Conservation (phyloP, 148 eudicot species). For the Heliosperma pusillum region DNA sequence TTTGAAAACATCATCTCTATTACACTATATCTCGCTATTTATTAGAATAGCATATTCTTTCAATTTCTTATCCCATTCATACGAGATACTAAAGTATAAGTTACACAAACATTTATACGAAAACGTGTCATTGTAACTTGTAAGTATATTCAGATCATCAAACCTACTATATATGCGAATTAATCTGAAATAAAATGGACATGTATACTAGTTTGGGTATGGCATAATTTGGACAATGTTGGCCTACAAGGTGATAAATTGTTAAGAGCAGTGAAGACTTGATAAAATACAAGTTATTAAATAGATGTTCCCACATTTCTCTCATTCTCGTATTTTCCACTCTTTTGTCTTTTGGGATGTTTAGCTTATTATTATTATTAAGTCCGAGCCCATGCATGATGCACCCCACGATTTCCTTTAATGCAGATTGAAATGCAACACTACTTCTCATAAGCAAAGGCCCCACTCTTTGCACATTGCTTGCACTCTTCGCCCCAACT, state of each 20-base stretch:
- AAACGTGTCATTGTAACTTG: too few species aligned
- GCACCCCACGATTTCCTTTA: slow-evolving; percentile 2
- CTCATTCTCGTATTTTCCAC: background rate
- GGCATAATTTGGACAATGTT: background rate
- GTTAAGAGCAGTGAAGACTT: background rate
- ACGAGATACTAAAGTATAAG: too few species aligned
- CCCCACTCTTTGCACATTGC: too few species aligned
- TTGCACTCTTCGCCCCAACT: too few species aligned
- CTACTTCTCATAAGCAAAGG: too few species aligned
- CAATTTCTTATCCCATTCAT: too few species aligned
- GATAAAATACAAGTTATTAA: slow-evolving; percentile 4
- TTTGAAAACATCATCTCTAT: too few species aligned
- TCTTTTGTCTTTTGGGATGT: slow-evolving; percentile 5
- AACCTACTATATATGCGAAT: background rate
- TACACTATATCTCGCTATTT: too few species aligned
- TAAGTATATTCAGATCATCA: too few species aligned
- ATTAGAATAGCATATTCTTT: too few species aligned
- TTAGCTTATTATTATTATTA: background rate
- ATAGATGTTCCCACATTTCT: background rate
- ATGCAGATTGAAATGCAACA: background rate
- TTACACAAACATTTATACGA: too few species aligned
- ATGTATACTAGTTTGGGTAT: background rate
- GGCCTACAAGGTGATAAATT: background rate
- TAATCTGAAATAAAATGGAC: background rate
- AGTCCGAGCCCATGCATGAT: background rate